Base-by-base conservation (phyloP, 331 rosid species). In the Erythrophleum ivorense region DNA sequence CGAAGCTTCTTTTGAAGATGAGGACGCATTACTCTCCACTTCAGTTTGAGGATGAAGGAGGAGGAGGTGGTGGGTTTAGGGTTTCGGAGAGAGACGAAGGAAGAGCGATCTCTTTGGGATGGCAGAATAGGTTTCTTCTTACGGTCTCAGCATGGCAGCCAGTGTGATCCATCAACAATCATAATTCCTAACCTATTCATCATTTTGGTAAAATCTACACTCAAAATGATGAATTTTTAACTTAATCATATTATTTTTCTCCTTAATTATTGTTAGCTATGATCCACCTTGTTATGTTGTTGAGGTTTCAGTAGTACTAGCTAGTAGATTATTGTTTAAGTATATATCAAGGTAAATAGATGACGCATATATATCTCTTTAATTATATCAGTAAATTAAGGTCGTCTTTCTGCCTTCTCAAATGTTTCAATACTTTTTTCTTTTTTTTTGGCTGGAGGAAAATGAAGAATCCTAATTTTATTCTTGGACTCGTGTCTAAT, bases 91-190 rank as follows among this genome's bases (percentile, higher is more conserved):
- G 94, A 81, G 94, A 90, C 40, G 97, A 90, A 59, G 93, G 92
- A 69, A 86, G 75, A 68, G 92, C 93, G 21, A 80, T 93, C 53
- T 93, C 94, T 70, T 75, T 93, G 36, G 93, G 94, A 34, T 93
- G 98, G 98, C 97, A 93, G 78, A 85, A 90, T 77, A 91, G 98
- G 87, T 79, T 83, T 85, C 84, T 93, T 67, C 91, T 90, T 6
- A 90, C 94, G 0, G 92, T 89, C 48, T 89, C 98, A 38, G 88
- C 91, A 74, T 93, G 98, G 98, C 85, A 89, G 48, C 80, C 88
- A 73, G 45, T 80, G 64, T 66, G 83, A 77, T 52, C 57, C 19
- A 5, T 15, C 19, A 7, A 14, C 18, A 49, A n/a, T 57, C 2
- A 59, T 60, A 34, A 33, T 31, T 41, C 43, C 75, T 81, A 75